Evolutionary conservation across 164 flowering plant genomes (phyloP), one percentile per base, ranked within the genome.

Genomic region (Aristolochia contorta): DNA sequence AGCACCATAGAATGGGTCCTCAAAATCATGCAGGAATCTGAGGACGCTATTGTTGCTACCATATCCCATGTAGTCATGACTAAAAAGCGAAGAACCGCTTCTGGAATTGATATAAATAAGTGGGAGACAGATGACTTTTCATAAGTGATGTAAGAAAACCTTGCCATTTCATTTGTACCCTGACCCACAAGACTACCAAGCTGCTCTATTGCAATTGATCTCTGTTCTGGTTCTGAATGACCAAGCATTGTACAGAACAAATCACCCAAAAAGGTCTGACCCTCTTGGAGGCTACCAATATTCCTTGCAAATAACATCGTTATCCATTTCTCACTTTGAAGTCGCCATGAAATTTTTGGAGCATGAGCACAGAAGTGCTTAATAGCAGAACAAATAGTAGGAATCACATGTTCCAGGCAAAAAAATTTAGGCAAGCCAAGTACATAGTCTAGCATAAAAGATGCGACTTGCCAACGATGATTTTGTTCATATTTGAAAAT

Each of bases 161-260:
- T 27, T 15, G 58, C 59, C 56, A 55, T 48, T 54, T 66, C 82
- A 69, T 65, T 63, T 56, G 65, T 37, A 71, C 78, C 79, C 65
- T 77, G 76, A 57, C 84, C 84, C 30, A 83, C 77, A 63, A 86
- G 76, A 65, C 77, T 78, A 30, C 82, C 77, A 33, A 91, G 76
- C 61, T 82, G 86, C 71, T 77, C 67, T 51, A 91, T 73, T 14
- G 89, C 91, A 65, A 84, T 68, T 69, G 72, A 77, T 1, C 88
- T 80, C 56, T 84, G 97, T 71, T 91, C 97, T 15, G 97, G 96
- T 70, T 91, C 97, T 16, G 81, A 75, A 75, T 87, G 91, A 57
- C 77, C 76, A 63, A 91, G 69, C 82, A 91, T 69, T 49, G 75
- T 51, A 72, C 62, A 69, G 58, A 91, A 78, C 51, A 91, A 55